Evolutionary conservation across 1,139 yeast species (phyloP).

Genomic region (Pichia sp.): DNA sequence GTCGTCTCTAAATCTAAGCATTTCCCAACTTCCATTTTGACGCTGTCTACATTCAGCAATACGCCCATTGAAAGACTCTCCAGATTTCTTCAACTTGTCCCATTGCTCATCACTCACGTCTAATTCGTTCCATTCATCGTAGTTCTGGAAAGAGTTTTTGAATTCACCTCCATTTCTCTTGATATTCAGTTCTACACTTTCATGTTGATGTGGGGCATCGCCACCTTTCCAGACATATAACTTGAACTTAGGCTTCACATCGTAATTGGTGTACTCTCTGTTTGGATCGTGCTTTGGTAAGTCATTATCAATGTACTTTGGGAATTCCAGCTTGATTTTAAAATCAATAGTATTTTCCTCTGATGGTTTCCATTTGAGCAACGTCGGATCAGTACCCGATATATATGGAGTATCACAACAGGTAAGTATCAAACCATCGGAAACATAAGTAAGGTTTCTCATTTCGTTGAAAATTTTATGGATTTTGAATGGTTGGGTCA

Average conservation of each 20-base stretch:
- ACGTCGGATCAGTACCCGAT: slow-evolving; percentile 78
- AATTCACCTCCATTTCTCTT: slow-evolving; percentile 30
- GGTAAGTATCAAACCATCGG: slow-evolving; percentile 93
- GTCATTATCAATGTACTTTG: slow-evolving; percentile 62
- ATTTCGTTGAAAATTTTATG: slow-evolving; percentile 70
- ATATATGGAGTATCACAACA: slow-evolving; percentile 85
- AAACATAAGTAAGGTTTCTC: slow-evolving; percentile 75
- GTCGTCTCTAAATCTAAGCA: slow-evolving; percentile 88
- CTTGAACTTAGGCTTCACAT: slow-evolving; percentile 64
- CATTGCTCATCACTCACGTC: slow-evolving; percentile 70
- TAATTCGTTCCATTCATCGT: slow-evolving; percentile 65
- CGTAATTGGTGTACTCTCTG: slow-evolving; percentile 75
- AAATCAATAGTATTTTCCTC: slow-evolving; percentile 93
- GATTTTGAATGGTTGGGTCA: slow-evolving; percentile 80
- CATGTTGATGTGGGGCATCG: slow-evolving; percentile 26
- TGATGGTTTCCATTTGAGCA: slow-evolving; percentile 95
- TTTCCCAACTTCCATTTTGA: slow-evolving; percentile 67
- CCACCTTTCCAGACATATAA: slow-evolving; percentile 80
- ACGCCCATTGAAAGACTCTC: slow-evolving; percentile 86
- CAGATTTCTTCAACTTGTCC: slow-evolving; percentile 63
- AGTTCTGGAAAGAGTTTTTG: slow-evolving; percentile 36
- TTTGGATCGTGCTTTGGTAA: slow-evolving; percentile 65
- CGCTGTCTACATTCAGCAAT: slow-evolving; percentile 72
- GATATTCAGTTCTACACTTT: slow-evolving; percentile 27
- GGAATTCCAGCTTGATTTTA: slow-evolving; percentile 65